Percentiles rank a stretch among this genome's conserved stretches.
phyloP scores from a whole-genome alignment of 768 basidiomycete species.

The Mycena leptocephala region DNA sequence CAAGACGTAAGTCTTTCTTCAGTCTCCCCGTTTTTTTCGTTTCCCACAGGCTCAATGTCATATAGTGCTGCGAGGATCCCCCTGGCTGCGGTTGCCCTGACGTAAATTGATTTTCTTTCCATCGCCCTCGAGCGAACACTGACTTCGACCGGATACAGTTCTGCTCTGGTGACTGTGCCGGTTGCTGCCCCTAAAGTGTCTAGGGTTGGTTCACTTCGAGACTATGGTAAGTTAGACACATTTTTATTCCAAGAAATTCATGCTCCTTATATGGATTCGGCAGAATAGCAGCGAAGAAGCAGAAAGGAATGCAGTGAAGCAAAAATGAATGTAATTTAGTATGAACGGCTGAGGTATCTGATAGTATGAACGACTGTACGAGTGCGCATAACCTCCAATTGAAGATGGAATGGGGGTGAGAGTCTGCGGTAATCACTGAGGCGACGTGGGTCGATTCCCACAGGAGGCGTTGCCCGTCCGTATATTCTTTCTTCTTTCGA shows the following conservation, averaged over 20 bases:
- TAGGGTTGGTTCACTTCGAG: not conserved
- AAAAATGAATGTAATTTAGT: slow-evolving; percentile 4
- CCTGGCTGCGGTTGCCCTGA: slow-evolving; percentile 15
- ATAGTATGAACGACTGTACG: not conserved
- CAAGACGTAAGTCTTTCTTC: not conserved
- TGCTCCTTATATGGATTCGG: not conserved
- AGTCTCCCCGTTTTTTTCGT: not conserved
- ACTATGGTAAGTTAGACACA: not conserved
- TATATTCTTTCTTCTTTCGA: too few species aligned
- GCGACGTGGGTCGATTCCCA: too few species aligned
- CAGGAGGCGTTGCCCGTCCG: too few species aligned
- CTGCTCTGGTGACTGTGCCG: slow-evolving; percentile 13
- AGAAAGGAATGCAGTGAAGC: not conserved
- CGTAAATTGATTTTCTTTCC: not conserved
- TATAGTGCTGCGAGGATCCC: slow-evolving; percentile 16
- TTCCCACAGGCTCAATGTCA: not conserved
- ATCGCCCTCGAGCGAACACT: not conserved
- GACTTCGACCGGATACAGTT: not conserved
- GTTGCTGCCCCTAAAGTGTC: slow-evolving; percentile 12
- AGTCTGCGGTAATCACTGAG: not conserved
- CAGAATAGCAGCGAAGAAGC: not conserved
- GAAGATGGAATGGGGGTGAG: not conserved
- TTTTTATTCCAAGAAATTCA: not conserved
- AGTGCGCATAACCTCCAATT: not conserved
- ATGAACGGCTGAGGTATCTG: not conserved